These are phyloP conservation scores for Puccinia hordei DNA, from an alignment of 1,284 basidiomycete species.

Conservation along the genomic window DNA sequence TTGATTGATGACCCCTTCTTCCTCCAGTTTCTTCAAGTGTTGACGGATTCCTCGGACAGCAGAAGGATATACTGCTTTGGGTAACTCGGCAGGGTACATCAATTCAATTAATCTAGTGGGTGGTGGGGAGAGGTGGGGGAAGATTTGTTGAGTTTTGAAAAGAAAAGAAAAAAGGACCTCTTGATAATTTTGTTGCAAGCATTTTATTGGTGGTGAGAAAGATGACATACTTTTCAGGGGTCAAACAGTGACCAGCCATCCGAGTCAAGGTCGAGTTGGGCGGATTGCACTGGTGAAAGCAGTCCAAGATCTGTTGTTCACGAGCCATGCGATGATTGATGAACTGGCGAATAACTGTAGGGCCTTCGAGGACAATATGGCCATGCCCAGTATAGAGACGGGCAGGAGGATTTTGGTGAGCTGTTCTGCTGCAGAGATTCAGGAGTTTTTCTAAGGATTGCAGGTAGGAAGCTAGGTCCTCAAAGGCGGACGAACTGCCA, in stretches of 20 bases:
- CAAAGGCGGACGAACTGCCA: slow-evolving; percentile 85
- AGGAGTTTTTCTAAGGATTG: slow-evolving; percentile 69
- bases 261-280: slow-evolving; percentile 56
- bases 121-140: not conserved
- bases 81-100: slow-evolving; percentile 58
- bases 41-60: slow-evolving; percentile 71
- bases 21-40: slow-evolving; percentile 74
- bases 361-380: slow-evolving; percentile 67
- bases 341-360: slow-evolving; percentile 70
- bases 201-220: too few species aligned
- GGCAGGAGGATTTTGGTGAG: slow-evolving; percentile 56
- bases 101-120: slow-evolving; percentile 50
- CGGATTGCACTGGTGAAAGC: slow-evolving; percentile 58
- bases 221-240: slow-evolving; percentile 66
- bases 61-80: slow-evolving; percentile 71
- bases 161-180: not conserved
- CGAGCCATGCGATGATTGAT: slow-evolving; percentile 78
- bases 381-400: slow-evolving; percentile 85
- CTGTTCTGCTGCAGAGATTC: slow-evolving; percentile 58
- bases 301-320: slow-evolving; percentile 75
- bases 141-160: not conserved
- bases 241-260: slow-evolving; percentile 58
- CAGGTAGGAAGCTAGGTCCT: slow-evolving; percentile 76
- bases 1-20: slow-evolving; percentile 63
- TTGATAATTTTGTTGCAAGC: not conserved